Percentiles rank a stretch among this genome's conserved stretches.
Conservation (phyloP, 805 yeast genomes). For the Schizosaccharomyces octosporus region DNA sequence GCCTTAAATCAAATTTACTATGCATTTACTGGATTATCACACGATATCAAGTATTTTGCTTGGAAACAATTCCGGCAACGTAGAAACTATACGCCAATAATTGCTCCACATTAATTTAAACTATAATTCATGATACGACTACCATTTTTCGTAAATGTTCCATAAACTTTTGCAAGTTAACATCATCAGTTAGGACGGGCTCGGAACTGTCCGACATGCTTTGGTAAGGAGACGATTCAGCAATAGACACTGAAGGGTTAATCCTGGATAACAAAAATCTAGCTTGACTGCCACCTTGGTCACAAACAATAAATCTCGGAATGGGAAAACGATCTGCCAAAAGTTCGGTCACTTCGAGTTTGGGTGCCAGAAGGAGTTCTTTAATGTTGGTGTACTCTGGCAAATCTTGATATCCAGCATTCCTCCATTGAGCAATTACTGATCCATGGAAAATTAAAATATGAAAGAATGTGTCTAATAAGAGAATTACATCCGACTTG, state of each 20-base stretch:
- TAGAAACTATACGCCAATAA: no score
- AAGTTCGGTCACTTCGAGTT: conserved; percentile 73
- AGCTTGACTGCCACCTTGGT: conserved; percentile 96
- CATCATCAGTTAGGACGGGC: conserved; percentile 84
- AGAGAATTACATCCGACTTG: conserved; percentile 60
- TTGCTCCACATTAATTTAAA: not conserved
- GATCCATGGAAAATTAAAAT: conserved; percentile 87
- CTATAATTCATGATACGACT: not conserved
- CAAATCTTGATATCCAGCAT: conserved; percentile 77
- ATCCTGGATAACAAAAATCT: conserved; percentile 83
- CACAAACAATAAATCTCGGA: conserved; percentile 91
- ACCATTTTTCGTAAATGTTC: conserved; percentile 78
- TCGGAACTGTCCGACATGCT: conserved; percentile 34
- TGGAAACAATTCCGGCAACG: no score
- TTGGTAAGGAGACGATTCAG: conserved; percentile 19
- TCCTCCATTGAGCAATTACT: conserved; percentile 87
- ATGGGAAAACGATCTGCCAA: conserved; percentile 86
- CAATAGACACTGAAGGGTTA: conserved; percentile 74
- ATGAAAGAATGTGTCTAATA: conserved; percentile 89
- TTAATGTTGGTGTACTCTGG: conserved; percentile 76
- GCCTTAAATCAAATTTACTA: no score
- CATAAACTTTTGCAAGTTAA: conserved; percentile 84
- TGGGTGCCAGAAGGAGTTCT: conserved; percentile 65
- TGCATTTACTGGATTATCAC: no score
- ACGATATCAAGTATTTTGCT: no score